Base-by-base conservation (phyloP, 805 yeast species). In the Candida endomychidarum region DNA sequence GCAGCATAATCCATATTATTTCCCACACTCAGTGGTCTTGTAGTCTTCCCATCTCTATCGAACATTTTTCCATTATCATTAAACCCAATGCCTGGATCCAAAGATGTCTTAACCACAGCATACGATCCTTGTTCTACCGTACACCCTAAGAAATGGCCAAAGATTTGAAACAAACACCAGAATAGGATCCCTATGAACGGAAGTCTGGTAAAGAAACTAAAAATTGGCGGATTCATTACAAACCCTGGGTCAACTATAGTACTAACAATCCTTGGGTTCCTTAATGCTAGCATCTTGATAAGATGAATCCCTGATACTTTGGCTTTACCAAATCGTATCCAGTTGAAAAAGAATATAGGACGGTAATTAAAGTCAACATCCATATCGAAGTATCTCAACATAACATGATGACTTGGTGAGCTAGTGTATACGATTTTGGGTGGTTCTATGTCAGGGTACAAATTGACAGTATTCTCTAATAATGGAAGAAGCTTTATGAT, bases 201-300 rank as follows among this genome's bases (percentile, higher is more conserved):
- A 11, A 83, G 64, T 41, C 87, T 64, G 2, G 91, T 85, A 81
- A 89, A 83, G 56, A 83, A 85, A 33, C 83, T 70, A 56, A 83
- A 84, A 34, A 83, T 58, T 49, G 83, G 82, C 2, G 96, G 81
- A 51, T 81, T 80, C 85, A 87, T 81, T n/a, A 86, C 86, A 48
- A 86, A 74, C 0, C 96, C 96, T 0, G 96, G 96, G 52, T 86
- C 90, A 3, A 86, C 85, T 2, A 87, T 72, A 25, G 78, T 59
- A 42, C 81, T 78, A 26, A 81, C 57, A 8, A 86, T 68, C 14
- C 78, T 71, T 0, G 95, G 93, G 54, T 85, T 73, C 43, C 80
- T 72, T 25, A 77, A 65, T 0, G 91, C 77, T 16, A 87, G 60
- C 57, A 80, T 69, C 49, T 78, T 78, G 52, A 80, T 74, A 52